These are phyloP conservation scores for Beauveria brongniartii DNA, from an alignment of 2,329 filamentous ascomycete species.

Conservation along the genomic window DNA sequence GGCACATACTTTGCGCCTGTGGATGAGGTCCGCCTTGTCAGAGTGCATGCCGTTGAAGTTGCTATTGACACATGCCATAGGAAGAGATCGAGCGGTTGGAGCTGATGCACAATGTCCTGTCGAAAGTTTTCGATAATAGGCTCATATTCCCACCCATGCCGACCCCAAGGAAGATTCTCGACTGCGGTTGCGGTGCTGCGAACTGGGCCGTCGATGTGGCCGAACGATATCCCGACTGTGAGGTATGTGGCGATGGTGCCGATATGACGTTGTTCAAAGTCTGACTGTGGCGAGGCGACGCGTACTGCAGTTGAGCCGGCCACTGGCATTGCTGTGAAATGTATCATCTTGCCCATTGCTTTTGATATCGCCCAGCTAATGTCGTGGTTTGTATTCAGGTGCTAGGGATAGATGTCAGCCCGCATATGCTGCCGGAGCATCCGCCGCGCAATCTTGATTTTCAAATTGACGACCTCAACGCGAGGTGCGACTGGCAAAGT, in stretches of 20 bases:
- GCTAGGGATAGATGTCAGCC: slow-evolving; percentile 63
- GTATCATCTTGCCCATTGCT: background rate
- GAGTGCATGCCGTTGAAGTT: slow-evolving; percentile 11
- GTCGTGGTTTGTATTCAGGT: slow-evolving; percentile 40
- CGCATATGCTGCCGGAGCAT: slow-evolving; percentile 59
- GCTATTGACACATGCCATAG: slow-evolving; percentile 30
- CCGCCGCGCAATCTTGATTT: slow-evolving; percentile 59
- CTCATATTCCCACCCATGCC: slow-evolving; percentile 62
- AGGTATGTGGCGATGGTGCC: slow-evolving; percentile 38
- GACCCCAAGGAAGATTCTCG: slow-evolving; percentile 51
- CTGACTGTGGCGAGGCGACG: background rate
- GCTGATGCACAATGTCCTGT: slow-evolving; percentile 54
- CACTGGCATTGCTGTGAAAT: background rate
- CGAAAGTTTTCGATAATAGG: slow-evolving; percentile 55
- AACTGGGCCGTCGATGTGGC: slow-evolving; percentile 65
- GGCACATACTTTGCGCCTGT: slow-evolving; percentile 59
- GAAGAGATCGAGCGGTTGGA: slow-evolving; percentile 60
- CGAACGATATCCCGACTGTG: slow-evolving; percentile 52
- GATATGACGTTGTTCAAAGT: background rate
- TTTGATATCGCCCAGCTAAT: background rate
- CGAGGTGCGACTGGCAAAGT: slow-evolving; percentile 34
- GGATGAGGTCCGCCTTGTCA: slow-evolving; percentile 52
- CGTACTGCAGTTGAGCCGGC: background rate
- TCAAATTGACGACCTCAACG: slow-evolving; percentile 66
- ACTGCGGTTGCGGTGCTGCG: slow-evolving; percentile 65